Conservation (phyloP, 2,329 filamentous ascomycete genomes). For the Cladosporium sp. region DNA sequence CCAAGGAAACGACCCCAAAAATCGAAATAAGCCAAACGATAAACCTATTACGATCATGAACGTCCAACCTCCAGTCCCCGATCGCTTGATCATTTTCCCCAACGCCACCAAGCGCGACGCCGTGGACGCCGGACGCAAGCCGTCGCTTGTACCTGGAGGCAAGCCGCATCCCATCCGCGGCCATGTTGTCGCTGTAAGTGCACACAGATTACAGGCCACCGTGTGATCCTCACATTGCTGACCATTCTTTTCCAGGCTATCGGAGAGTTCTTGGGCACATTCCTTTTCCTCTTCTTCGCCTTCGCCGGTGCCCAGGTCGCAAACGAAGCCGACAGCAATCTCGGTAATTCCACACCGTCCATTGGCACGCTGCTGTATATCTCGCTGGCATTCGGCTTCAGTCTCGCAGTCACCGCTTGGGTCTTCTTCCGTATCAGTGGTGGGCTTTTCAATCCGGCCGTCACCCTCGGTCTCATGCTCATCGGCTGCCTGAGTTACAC, state of each 20-base stretch:
- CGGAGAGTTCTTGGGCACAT: slow-evolving; percentile 13
- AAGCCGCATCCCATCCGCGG: neutral
- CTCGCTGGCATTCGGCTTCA: slow-evolving; percentile 33
- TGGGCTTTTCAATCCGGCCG: slow-evolving; percentile 36
- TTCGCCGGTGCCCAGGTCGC: slow-evolving; percentile 31
- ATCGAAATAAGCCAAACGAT: neutral
- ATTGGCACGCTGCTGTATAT: slow-evolving; percentile 31
- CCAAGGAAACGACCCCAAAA: neutral
- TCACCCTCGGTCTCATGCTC: slow-evolving; percentile 46
- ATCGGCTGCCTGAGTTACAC: slow-evolving; percentile 44
- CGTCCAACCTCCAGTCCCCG: slow-evolving; percentile 3
- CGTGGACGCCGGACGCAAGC: neutral
- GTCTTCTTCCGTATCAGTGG: slow-evolving; percentile 36
- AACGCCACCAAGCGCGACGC: neutral
- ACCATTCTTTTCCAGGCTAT: slow-evolving; percentile 15
- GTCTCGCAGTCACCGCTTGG: slow-evolving; percentile 34
- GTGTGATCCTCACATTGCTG: neutral
- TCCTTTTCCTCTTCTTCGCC: slow-evolving; percentile 34
- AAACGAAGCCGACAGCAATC: slow-evolving; percentile 20
- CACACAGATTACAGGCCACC: neutral
- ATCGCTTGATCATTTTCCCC: slow-evolving; percentile 4
- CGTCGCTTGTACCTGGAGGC: neutral
- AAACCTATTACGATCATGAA: slow-evolving; percentile 3
- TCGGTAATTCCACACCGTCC: slow-evolving; percentile 7
- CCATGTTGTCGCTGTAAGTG: slow-evolving; percentile 9